Evolutionary conservation across 345 rosid species (phyloP), one percentile per base, ranked within the genome.

Genomic region (Gossypium bickii): DNA sequence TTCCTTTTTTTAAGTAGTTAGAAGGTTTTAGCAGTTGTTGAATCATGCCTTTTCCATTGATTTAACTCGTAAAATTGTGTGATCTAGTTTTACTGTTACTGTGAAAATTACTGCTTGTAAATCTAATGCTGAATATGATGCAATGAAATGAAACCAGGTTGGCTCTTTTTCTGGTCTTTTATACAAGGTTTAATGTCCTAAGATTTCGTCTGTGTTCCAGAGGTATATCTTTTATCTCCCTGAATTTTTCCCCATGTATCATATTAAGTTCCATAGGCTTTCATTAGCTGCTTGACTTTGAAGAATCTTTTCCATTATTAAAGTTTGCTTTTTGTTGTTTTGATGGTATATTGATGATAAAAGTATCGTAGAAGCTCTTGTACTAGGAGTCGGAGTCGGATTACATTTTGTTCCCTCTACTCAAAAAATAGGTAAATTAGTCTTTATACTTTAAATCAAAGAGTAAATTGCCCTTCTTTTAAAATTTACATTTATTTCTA

Each of bases 1-100:
- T 45, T 20, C 58, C 17, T n/a, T 53, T 53, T 16, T n/a, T 53
- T 53, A 53, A 7, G 53, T 49, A 53, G 41, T 34, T 4, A 34
- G 45, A 70, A 53, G 60, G 15, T 45, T 29, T 61, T 69, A 43
- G 74, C 59, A 17, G 71, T 67, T 34, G 79, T 75, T 78, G 72
- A 72, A 73, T 73, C 76, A 78, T 73, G 66, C 58, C 71, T 59
- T 24, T 38, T 64, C 11, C 69, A 29, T 58, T 65, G 67, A 62
- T 73, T 5, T 60, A 48, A 57, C 34, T 25, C 34, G 48, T 45
- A 53, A 70, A 34, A 18, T 27, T 4, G 59, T 7, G 49, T 61
- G 63, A 73, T 69, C 52, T 10, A 43, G 38, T 69, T 18, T 49
- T 65, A 25, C 59, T 13, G 22, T 51, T 69, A 27, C 45, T 67